Base-by-base conservation (phyloP, 1,284 basidiomycete species). In the Fomitopsis betulina region DNA sequence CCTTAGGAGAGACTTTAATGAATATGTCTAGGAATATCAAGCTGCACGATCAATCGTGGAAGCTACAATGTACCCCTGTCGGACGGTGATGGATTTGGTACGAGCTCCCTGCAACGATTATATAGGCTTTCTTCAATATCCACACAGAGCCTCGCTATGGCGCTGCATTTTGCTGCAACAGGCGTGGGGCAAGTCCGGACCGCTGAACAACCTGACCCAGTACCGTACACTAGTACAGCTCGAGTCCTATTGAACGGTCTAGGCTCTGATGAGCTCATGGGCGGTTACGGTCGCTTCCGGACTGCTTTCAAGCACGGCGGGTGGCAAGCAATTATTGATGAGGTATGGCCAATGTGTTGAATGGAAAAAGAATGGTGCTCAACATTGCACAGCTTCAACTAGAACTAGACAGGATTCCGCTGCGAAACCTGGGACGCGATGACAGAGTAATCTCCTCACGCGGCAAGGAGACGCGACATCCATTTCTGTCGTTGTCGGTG, bases 241-340 rank as follows among this genome's bases (percentile, higher is more conserved):
- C 84, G 86, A 43, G 94, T 98, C 0, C 78, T 98, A 17, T 74
- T 99, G 23, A 96, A 89, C 59, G 97, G 97, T 0, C 77, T 99
- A 2, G 97, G 97, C 0, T 94, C 97, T 0, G 96, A 99, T 70
- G 96, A 99, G 71, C 80, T 98, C 30, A 79, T 99, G 0, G 97
- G 94, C 1, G 97, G 97, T 0, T 99, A 99, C 72, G 84, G 91
- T 0, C 81, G 97, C 52, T 95, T 98, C 75, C 84, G 93, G 13
- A 84, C 86, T 10, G 91, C 89, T 0, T 98, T 84, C 70, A 79
- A 75, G 8, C 68, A 72, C 4, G 81, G 79, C 19, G 83, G 87
- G 5, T 95, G 92, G 92, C 62, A 76, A 55, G 86, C 82, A 5
- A 82, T 96, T 33, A 79, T 94, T 33, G 77, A 87, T 33, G 96